A percentile compares a stretch with the other conserved stretches of the same genome.
Evolutionary conservation across 208 protist species (phyloP).

Genomic region (Leishmania gerbilli): DNA sequence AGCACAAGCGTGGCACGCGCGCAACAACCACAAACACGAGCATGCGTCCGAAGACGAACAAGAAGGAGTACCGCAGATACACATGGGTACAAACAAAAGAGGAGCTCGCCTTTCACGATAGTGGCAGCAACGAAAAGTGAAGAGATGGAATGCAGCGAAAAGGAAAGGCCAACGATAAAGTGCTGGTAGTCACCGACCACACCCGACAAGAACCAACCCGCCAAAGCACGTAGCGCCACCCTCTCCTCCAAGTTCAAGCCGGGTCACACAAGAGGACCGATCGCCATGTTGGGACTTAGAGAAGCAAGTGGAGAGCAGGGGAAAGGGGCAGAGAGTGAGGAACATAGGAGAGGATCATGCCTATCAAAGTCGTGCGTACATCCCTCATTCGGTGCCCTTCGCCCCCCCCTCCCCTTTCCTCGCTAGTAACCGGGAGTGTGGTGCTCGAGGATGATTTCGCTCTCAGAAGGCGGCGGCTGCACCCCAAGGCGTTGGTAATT

Average conservation of each 20-base stretch:
- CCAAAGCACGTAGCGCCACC: neutral
- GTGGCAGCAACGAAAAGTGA: neutral
- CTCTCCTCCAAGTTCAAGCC: neutral
- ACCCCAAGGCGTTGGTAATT: slow-evolving; percentile 58
- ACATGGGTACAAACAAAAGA: neutral
- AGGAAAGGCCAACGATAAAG: neutral
- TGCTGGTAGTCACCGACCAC: neutral
- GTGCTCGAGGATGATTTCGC: slow-evolving; percentile 46
- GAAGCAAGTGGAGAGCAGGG: neutral
- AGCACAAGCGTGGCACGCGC: neutral
- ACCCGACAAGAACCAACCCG: neutral
- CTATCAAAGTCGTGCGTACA: neutral
- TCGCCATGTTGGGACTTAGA: neutral
- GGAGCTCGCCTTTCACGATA: neutral
- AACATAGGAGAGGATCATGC: neutral
- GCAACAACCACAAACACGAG: neutral
- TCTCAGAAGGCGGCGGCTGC: slow-evolving; percentile 58
- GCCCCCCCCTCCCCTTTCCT: neutral
- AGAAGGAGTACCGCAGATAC: neutral
- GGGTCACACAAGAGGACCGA: neutral
- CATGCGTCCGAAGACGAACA: neutral
- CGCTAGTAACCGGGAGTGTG: neutral
- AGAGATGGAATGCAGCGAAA: neutral
- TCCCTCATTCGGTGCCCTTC: neutral
- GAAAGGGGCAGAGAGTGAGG: neutral